A percentile compares a stretch with the other conserved stretches of the same genome.
Conservation (phyloP, 2,329 filamentous ascomycete genomes). For the Sphaerulina vaccinii region DNA sequence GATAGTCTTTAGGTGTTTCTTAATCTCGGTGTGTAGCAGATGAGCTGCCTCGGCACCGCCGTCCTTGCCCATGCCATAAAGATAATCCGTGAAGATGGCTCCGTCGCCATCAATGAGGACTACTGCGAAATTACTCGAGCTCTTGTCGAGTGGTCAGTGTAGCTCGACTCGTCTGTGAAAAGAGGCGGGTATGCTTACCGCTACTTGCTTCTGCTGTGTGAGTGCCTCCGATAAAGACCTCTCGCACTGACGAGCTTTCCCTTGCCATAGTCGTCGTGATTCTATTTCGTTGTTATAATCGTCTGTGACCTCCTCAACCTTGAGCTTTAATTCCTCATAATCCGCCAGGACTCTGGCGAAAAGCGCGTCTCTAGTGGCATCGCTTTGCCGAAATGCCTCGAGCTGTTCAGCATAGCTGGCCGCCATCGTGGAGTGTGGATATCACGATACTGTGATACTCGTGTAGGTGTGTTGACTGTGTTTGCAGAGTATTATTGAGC, state of each 20-base stretch:
- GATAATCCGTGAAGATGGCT: slow-evolving; percentile 45
- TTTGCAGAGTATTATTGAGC: neutral
- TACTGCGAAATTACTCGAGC: slow-evolving; percentile 45
- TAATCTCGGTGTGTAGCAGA: slow-evolving; percentile 43
- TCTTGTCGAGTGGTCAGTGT: slow-evolving; percentile 19
- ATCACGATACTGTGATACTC: neutral
- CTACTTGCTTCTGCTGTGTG: slow-evolving; percentile 28
- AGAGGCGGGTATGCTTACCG: slow-evolving; percentile 21
- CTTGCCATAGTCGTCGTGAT: slow-evolving; percentile 38
- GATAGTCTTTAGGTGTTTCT: slow-evolving; percentile 41
- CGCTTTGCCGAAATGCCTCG: slow-evolving; percentile 36
- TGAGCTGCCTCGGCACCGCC: slow-evolving; percentile 50
- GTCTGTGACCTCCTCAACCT: slow-evolving; percentile 36
- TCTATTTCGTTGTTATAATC: slow-evolving; percentile 41
- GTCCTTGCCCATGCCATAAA: slow-evolving; percentile 43
- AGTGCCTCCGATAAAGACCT: slow-evolving; percentile 23
- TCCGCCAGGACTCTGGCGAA: slow-evolving; percentile 34
- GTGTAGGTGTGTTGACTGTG: neutral
- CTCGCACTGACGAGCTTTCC: slow-evolving; percentile 28
- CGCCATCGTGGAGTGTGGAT: slow-evolving; percentile 1
- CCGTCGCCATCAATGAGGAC: slow-evolving; percentile 53
- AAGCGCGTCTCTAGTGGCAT: slow-evolving; percentile 35
- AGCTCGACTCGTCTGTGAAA: neutral
- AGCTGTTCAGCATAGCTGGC: slow-evolving; percentile 28
- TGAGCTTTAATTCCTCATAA: slow-evolving; percentile 36